Evolutionary conservation across 768 basidiomycete genomes (phyloP), one percentile per base, ranked within the genome.

Genomic region (Calocera cornea): DNA sequence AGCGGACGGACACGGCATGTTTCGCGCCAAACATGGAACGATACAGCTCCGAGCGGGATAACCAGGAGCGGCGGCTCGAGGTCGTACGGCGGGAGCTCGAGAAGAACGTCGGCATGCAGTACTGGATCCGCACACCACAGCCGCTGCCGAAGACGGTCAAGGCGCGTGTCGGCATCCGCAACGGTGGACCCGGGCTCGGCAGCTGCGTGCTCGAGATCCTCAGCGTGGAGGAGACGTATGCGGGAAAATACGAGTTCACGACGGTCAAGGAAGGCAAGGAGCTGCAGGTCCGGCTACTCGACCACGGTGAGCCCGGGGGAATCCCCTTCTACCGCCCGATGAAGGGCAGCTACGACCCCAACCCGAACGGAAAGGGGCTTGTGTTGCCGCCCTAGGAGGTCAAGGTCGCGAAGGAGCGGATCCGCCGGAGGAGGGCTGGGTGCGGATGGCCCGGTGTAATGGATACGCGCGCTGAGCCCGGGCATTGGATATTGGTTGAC

Each of bases 181-280:
- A 60, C 22, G 54, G 54, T 27, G 54, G 54, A 3, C 54, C 54
- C 14, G 54, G 54, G 31, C 54, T 60, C 27, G 54, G 54, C 14
- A 60, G 54, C 54, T 60, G 54, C 27, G 54, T 60, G 54, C 54
- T 60, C 10, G 54, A 60, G 31, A 60, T 60, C 54, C 54, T 60
- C 31, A 10, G 5, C 16, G 54, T 60, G 27, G 27, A 29, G 10
- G 54, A 60, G 54, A 60, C 54, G 27, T 60, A 60, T 31, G 54
- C 54, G 31, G 27, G 14, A 2, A 27, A 33, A 19, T 60, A 60
- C 54, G 54, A 60, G 31, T 60, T 60, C 31, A 60, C 54, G 54
- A 60, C 54, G 54, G 54, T 60, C 16, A 60, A 60, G 54, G 54
- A 60, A 2, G 54, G 54, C 11, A 60, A 60, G 54, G 54, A 60